phyloP scores from a whole-genome alignment of 306 rosid species.

The Astragalus glycyphyllos region DNA sequence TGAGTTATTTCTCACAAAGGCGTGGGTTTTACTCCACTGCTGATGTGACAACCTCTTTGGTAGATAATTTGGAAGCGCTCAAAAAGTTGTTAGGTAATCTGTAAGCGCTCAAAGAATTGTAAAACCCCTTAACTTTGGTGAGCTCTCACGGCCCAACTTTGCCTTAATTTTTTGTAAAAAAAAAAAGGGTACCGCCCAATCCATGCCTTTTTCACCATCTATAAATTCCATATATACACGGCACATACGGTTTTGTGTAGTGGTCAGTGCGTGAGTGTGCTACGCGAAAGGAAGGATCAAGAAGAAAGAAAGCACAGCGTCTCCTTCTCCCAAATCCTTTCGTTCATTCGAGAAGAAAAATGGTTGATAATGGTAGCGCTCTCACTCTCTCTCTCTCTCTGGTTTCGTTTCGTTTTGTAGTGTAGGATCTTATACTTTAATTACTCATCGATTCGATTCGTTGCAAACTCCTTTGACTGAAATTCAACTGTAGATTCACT shows the following conservation, averaged over 20 bases:
- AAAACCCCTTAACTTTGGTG: too few species aligned
- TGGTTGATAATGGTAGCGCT: conserved; percentile 69
- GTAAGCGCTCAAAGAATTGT: too few species aligned
- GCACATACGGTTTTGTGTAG: neutral
- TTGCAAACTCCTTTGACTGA: conserved; percentile 16
- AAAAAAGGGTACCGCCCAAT: too few species aligned
- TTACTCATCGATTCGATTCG: neutral
- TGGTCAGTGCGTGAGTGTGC: neutral
- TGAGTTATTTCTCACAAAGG: too few species aligned
- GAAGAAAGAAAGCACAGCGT: conserved; percentile 18
- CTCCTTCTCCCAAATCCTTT: conserved; percentile 15
- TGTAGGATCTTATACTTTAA: neutral
- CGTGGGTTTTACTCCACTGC: too few species aligned
- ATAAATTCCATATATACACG: neutral
- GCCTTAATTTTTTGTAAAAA: too few species aligned
- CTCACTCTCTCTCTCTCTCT: conserved; percentile 17
- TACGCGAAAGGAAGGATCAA: conserved; percentile 45
- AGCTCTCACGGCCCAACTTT: too few species aligned
- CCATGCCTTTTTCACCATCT: neutral
- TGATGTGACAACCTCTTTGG: too few species aligned
- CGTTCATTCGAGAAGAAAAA: conserved; percentile 33
- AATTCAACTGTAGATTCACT: conserved; percentile 57
- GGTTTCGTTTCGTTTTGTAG: neutral
- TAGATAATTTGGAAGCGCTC: too few species aligned
- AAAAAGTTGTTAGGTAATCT: too few species aligned